Evolutionary conservation across 164 flowering plant genomes (phyloP).

Genomic region (Echeveria elegans): DNA sequence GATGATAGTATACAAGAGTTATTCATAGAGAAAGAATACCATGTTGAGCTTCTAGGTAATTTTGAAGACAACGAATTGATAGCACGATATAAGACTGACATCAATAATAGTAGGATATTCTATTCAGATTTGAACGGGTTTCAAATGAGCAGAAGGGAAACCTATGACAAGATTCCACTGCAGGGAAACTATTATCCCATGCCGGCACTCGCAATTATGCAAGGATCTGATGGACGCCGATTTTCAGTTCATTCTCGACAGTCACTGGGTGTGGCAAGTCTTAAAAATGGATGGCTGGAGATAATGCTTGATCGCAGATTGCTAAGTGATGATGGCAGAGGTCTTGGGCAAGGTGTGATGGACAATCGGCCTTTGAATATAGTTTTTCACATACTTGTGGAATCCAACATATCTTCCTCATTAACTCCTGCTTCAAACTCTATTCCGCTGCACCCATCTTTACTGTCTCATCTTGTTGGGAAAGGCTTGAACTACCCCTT

Average conservation of each 20-base stretch:
- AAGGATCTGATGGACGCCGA: slow-evolving; percentile 62
- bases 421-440: slow-evolving; percentile 29
- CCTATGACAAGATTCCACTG: slow-evolving; percentile 82
- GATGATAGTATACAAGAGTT: slow-evolving; percentile 51
- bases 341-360: slow-evolving; percentile 97
- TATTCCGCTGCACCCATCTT: slow-evolving; percentile 59
- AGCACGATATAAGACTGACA: slow-evolving; percentile 68
- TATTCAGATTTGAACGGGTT: slow-evolving; percentile 90
- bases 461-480: slow-evolving; percentile 69
- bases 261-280: slow-evolving; percentile 88
- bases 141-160: slow-evolving; percentile 93
- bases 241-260: slow-evolving; percentile 88
- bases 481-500: slow-evolving; percentile 78
- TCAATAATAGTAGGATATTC: slow-evolving; percentile 62
- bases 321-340: slow-evolving; percentile 82
- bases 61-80: slow-evolving; percentile 79
- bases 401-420: slow-evolving; percentile 55
- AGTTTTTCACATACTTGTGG: slow-evolving; percentile 61
- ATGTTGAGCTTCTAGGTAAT: slow-evolving; percentile 79
- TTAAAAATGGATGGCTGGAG: slow-evolving; percentile 84
- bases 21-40: slow-evolving; percentile 87
- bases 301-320: slow-evolving; percentile 93
- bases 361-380: slow-evolving; percentile 93
- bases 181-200: slow-evolving; percentile 99
- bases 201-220: slow-evolving; percentile 97